A percentile compares a stretch with the other conserved stretches of the same genome.
Evolutionary conservation across 495 filamentous ascomycete species (phyloP).

Genomic region (Annulohypoxylon moriforme): DNA sequence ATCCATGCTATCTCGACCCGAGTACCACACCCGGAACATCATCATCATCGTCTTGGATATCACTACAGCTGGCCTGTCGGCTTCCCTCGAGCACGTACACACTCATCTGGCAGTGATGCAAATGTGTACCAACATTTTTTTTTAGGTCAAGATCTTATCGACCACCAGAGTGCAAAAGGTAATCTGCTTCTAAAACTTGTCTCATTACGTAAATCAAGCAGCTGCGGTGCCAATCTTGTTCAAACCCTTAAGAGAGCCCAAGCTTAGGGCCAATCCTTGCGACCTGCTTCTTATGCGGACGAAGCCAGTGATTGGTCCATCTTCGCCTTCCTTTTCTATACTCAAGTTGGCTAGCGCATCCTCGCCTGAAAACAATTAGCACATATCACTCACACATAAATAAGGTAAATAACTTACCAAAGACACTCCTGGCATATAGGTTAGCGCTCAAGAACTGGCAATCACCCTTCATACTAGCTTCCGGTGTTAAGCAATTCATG

Average conservation of each 20-base stretch:
- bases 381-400: conserved; percentile 12
- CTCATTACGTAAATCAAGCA: conserved; percentile 47
- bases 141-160: background rate
- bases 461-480: conserved; percentile 95
- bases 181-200: conserved; percentile 17
- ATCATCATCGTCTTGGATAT: conserved; percentile 42
- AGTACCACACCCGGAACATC: conserved; percentile 36
- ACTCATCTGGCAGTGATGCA: conserved; percentile 14
- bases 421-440: conserved; percentile 96
- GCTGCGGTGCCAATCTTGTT: conserved; percentile 75
- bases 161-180: background rate
- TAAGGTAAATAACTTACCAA: conserved; percentile 76
- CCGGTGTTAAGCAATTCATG: conserved; percentile 97
- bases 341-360: conserved; percentile 97
- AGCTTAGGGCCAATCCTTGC: conserved; percentile 92
- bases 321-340: conserved; percentile 96
- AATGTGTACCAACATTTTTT: conserved; percentile 6
- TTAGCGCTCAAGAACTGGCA: conserved; percentile 99
- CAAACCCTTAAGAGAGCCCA: conserved; percentile 94
- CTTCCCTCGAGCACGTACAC: conserved; percentile 10
- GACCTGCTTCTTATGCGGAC: conserved; percentile 97
- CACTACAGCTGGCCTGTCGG: conserved; percentile 19
- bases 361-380: conserved; percentile 75
- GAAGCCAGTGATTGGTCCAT: conserved; percentile 97
- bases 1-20: conserved; percentile 37